phyloP scores from a whole-genome alignment of 805 yeast genomes.

The Pichia cephalocereana region DNA sequence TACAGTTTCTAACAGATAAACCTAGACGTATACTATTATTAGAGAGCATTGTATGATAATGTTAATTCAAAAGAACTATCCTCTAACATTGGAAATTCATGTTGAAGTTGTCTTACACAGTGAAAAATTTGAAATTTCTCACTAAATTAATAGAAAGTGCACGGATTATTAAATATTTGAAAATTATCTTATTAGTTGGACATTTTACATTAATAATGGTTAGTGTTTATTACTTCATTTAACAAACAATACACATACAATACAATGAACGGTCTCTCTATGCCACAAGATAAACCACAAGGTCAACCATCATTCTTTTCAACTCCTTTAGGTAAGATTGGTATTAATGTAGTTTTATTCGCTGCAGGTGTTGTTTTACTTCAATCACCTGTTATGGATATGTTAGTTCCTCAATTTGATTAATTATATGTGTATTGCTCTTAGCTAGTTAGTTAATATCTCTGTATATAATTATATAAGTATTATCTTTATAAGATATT shows the following conservation, averaged over 20 bases:
- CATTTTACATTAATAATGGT: too few species aligned
- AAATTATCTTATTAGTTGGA: too few species aligned
- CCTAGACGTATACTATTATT: too few species aligned
- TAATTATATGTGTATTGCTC: conserved; percentile 2
- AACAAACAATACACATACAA: too few species aligned
- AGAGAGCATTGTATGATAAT: too few species aligned
- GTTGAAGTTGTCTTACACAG: too few species aligned
- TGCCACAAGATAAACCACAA: conserved; percentile 14
- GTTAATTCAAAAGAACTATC: too few species aligned
- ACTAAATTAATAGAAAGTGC: too few species aligned
- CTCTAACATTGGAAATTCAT: too few species aligned
- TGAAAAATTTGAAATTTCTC: too few species aligned
- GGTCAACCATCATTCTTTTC: conserved; percentile 43
- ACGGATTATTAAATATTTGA: too few species aligned
- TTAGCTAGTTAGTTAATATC: not conserved
- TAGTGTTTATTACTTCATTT: too few species aligned
- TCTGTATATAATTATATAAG: not conserved
- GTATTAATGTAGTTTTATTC: conserved; percentile 55
- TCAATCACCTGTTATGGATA: conserved; percentile 72
- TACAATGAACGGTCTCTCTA: conserved; percentile 1
- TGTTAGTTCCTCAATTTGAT: conserved; percentile 62
- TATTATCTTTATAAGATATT: not conserved
- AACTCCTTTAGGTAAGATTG: conserved; percentile 57
- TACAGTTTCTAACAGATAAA: not conserved
- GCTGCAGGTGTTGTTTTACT: conserved; percentile 68